These are phyloP conservation scores for Suhomyces ambrosiae DNA, from an alignment of 1,139 yeast species.

Conservation along the genomic window DNA sequence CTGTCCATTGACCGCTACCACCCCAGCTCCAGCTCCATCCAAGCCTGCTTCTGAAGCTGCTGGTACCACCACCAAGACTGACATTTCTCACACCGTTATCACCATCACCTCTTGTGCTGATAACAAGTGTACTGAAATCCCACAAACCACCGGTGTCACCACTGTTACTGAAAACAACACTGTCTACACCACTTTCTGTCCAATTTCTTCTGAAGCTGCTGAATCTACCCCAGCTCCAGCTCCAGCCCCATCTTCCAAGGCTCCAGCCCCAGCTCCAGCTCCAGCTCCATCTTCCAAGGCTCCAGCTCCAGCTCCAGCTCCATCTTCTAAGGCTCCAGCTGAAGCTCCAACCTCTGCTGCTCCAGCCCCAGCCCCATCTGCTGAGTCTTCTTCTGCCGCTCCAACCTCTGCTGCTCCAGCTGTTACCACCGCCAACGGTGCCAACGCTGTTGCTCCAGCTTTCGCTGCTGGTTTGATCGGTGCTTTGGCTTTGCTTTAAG, in stretches of 20 bases:
- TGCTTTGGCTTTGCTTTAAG: conserved; percentile 20
- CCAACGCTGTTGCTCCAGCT: conserved; percentile 19
- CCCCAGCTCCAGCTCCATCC: conserved; percentile 12
- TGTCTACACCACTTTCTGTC: conserved; percentile 33
- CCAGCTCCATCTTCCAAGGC: conserved; percentile 12
- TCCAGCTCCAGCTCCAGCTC: conserved; percentile 16
- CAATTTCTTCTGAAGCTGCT: conserved; percentile 20
- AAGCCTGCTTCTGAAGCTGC: not conserved
- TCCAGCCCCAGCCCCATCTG: conserved; percentile 15
- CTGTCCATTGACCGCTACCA: conserved; percentile 23
- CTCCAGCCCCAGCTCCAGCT: conserved; percentile 18
- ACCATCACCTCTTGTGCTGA: conserved; percentile 39
- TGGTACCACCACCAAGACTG: conserved; percentile 27
- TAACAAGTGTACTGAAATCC: conserved; percentile 23
- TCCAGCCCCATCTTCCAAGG: conserved; percentile 10
- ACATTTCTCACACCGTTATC: conserved; percentile 31
- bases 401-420: conserved; percentile 15
- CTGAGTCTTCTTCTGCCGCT: conserved; percentile 13
- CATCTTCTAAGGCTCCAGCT: conserved; percentile 14
- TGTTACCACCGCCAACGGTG: conserved; percentile 14
- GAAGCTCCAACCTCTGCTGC: conserved; percentile 14
- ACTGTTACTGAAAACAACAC: conserved; percentile 16
- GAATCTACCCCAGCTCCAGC: conserved; percentile 13
- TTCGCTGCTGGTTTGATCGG: conserved; percentile 21
- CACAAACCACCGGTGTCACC: conserved; percentile 14